Evolutionary conservation across 257 asterid species (phyloP), one percentile per base, ranked within the genome.

Genomic region (Solanum acaule): DNA sequence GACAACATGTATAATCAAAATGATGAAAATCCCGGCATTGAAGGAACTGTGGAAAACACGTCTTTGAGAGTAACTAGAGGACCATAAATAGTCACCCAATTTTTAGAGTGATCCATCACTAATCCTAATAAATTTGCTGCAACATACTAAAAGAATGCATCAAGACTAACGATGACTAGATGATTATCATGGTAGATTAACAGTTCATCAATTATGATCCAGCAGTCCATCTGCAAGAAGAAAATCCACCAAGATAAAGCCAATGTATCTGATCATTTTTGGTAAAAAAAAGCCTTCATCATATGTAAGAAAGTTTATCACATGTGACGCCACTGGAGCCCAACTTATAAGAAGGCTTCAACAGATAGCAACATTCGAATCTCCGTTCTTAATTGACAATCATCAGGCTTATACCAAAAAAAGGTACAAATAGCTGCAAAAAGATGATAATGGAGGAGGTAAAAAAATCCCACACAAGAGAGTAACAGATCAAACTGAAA

Each of bases 371-470:
- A 49, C 86, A 49, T 82, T 81, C 86, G 40, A 82, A 82, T 82
- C 86, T 82, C 86, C 86, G 86, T 82, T 81, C 86, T 82, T 82
- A 49, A 82, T 46, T 49, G 70, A 10, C 86, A 82, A 82, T 82
- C 86, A 82, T 49, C 86, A 82, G 70, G 85, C 85, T 81, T 81
- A 31, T 2, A 46, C 11, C 65, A 78, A 44, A 78, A 42, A 34
- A 9, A 14, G 1, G 40, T 52, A 52, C 4, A 44, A 27, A 25
- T 79, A 79, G 85, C 16, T 27, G 38, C 25, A 79, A 76, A 12
- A 22, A 75, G 33, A 37, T 35, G 16, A 37, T 2, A 5, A 6
- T 10, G 46, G 27, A 10, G 56, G 52, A 44, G 22, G 16, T 25
- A n/a, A 38, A 34, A 34, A 5, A 33, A 77, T 7, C 6, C 23